Base-by-base conservation (phyloP, 495 filamentous ascomycete genomes). In the Neurospora sp. region DNA sequence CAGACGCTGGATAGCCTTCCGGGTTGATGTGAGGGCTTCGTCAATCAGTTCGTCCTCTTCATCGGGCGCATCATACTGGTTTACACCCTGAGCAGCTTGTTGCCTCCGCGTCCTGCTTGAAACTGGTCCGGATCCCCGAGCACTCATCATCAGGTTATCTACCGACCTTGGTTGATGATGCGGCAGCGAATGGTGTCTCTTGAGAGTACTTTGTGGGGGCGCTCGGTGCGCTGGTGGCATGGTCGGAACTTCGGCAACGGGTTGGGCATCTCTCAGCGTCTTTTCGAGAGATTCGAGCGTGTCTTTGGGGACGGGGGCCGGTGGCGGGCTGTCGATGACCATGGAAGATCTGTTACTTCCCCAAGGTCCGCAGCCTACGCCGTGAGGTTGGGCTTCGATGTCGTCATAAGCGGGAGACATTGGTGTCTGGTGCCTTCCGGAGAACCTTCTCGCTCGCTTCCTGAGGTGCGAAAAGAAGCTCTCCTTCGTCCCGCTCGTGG, bases 401-500 rank as follows among this genome's bases (percentile, higher is more conserved):
- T 98, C 94, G 74, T 97, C 94, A 68, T 87, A 85, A 22, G 85
- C 88, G 10, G 93, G 88, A 39, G 92, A 92, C 70, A 90, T 86
- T 22, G 91, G 89, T 37, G 88, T 87, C 80, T 95, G 93, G 77
- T 95, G 92, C 35, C 93, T 90, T 41, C 96, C 96, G 40, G 96
- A 99, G 37, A 99, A 89, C 75, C 96, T 87, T 74, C 96, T 89
- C 8, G 96, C 96, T 35, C 94, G 90, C 81, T 99, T 99, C 47
- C 96, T 89, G 7, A 99, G 87, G 76, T 99, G 96, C 8, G 96
- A 98, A 81, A 99, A 98, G 83, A 98, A 98, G 80, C 95, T 92
- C 78, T 98, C 96, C 77, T 95, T 94, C 41, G 92, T 92, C 18
- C 84, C 91, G 72, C 86, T 88, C 8, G 82, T 88, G 37, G 89